phyloP scores from a whole-genome alignment of 305 asterid species.

The Ilex paraguariensis region DNA sequence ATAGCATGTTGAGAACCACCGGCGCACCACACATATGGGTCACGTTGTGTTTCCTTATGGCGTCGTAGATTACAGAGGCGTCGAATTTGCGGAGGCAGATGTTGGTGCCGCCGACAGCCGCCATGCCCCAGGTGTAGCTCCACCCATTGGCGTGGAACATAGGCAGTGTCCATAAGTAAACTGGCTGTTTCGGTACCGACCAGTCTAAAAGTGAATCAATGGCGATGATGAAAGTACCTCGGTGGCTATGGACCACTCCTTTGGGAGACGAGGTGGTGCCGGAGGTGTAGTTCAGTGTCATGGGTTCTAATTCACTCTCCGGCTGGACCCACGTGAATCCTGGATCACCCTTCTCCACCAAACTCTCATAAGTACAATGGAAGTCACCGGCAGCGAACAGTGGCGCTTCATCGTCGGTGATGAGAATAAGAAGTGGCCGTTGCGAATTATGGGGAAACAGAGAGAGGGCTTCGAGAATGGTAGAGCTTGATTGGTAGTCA shows the following conservation, averaged over 20 bases:
- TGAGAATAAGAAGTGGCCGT: conserved; percentile 44
- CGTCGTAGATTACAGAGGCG: conserved; percentile 33
- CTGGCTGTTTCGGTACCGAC: conserved; percentile 64
- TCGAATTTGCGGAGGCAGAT: conserved; percentile 73
- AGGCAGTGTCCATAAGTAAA: conserved; percentile 85
- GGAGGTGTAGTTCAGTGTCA: conserved; percentile 72
- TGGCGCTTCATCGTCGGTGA: conserved; percentile 25
- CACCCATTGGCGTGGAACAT: conserved; percentile 95
- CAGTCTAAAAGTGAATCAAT: conserved; percentile 57
- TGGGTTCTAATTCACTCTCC: conserved; percentile 55
- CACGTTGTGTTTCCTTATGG: conserved; percentile 37
- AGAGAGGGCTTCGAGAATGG: conserved; percentile 53
- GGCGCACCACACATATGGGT: conserved; percentile 95
- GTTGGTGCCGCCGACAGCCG: conserved; percentile 68
- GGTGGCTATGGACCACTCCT: conserved; percentile 79
- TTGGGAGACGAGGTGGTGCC: conserved; percentile 91
- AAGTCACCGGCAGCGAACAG: conserved; percentile 11
- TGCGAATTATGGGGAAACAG: conserved; percentile 29
- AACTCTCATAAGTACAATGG: conserved; percentile 29
- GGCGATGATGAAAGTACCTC: conserved; percentile 49
- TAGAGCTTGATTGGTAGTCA: conserved; percentile 47
- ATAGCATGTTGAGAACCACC: conserved; percentile 66
- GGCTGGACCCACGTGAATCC: conserved; percentile 63
- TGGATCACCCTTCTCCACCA: conserved; percentile 44
- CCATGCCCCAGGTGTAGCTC: conserved; percentile 94